phyloP scores from a whole-genome alignment of 2,329 filamentous ascomycete genomes.

The Cercospora zeae-maydis region DNA sequence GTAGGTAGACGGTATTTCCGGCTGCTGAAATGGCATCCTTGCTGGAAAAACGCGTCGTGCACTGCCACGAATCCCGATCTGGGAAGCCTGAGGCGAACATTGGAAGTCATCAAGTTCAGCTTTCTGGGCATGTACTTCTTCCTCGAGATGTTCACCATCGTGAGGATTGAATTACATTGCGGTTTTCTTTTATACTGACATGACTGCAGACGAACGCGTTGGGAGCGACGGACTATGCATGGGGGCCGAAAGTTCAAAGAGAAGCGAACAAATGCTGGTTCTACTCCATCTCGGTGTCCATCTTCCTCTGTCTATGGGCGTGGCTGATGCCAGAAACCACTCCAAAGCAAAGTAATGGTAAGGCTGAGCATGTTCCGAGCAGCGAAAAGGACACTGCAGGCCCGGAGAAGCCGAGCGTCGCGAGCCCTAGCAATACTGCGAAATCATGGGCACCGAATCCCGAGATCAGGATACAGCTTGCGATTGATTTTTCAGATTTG shows the following conservation, averaged over 20 bases:
- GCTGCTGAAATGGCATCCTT: constrained; percentile 55
- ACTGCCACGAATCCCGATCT: constrained; percentile 29
- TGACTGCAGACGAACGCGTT: constrained; percentile 45
- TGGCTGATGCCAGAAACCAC: neutral
- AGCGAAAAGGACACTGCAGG: neutral
- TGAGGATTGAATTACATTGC: constrained; percentile 28
- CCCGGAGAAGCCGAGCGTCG: neutral
- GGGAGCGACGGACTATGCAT: constrained; percentile 44
- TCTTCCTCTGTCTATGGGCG: constrained; percentile 43
- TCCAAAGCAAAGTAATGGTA: neutral
- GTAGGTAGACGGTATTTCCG: constrained; percentile 61
- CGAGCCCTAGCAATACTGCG: neutral
- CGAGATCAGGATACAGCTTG: constrained; percentile 42
- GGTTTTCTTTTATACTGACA: neutral
- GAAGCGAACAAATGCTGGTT: constrained; percentile 71
- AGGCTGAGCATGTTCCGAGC: neutral
- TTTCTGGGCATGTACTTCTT: constrained; percentile 65
- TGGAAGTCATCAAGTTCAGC: constrained; percentile 56
- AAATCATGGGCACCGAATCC: neutral
- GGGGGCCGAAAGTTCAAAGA: constrained; percentile 48
- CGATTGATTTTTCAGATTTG: constrained; percentile 60
- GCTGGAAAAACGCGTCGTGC: constrained; percentile 17
- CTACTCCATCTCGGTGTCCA: constrained; percentile 54
- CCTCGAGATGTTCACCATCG: constrained; percentile 62
- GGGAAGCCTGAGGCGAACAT: constrained; percentile 34